phyloP scores from a whole-genome alignment of 164 flowering plant species.

The Tinospora cordifolia region DNA sequence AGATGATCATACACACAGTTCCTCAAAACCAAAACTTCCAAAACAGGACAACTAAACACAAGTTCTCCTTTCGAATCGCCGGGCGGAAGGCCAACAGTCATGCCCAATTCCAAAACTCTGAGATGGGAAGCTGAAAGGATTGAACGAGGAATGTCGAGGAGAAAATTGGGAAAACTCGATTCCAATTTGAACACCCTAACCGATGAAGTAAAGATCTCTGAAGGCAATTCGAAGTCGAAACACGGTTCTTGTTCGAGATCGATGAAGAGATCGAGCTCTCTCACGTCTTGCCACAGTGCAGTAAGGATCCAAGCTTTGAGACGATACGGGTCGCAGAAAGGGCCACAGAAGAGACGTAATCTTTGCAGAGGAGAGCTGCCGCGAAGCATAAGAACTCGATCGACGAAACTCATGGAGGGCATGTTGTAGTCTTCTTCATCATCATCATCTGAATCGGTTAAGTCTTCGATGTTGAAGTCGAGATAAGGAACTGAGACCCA shows the following conservation, averaged over 20 bases:
- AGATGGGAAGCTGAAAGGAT: neutral
- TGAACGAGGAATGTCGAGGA: no score
- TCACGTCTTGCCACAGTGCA: neutral
- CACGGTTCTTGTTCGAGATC: neutral
- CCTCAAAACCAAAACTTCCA: neutral
- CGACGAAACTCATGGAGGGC: neutral
- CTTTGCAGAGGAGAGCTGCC: neutral
- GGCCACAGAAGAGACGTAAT: neutral
- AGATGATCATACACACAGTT: neutral
- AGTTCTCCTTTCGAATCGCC: neutral
- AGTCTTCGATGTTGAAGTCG: neutral
- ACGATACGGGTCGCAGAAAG: no score
- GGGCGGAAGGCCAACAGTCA: neutral
- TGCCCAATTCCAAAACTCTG: neutral
- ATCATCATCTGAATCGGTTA: no score
- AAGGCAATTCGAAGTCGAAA: no score
- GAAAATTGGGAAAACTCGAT: no score
- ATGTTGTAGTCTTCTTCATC: neutral
- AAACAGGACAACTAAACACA: neutral
- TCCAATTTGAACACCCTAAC: no score
- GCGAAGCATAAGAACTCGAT: no score
- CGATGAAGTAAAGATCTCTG: no score
- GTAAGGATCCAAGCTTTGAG: no score
- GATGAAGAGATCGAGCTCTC: neutral
- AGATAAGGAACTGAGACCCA: conserved; percentile 6